Evolutionary conservation across 805 yeast species (phyloP).

Genomic region (Maudiozyma bulderi): DNA sequence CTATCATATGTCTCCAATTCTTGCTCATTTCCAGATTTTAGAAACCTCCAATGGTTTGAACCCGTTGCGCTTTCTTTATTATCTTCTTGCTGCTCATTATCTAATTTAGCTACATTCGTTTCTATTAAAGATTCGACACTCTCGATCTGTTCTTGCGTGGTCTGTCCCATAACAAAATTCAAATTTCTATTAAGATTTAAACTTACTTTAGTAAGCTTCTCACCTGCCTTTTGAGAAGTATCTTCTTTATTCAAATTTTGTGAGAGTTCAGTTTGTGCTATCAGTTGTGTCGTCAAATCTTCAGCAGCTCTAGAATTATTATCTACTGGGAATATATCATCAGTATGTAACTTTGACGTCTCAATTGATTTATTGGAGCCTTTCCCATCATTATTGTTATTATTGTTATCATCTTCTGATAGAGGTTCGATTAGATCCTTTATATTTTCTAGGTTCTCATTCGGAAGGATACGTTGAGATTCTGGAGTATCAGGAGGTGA

Average conservation of each 20-base stretch:
- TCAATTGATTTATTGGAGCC: too few species aligned
- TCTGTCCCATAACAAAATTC: slow-evolving; percentile 2
- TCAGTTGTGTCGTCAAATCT: not conserved
- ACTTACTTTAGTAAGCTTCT: not conserved
- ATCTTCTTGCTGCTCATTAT: slow-evolving; percentile 7
- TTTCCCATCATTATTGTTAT: too few species aligned
- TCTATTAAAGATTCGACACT: not conserved
- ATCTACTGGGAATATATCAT: not conserved
- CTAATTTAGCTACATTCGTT: not conserved
- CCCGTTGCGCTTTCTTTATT: slow-evolving; percentile 12
- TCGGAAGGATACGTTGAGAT: slow-evolving; percentile 4
- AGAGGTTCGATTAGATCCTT: not conserved
- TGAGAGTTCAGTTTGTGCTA: not conserved
- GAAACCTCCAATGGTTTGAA: slow-evolving; percentile 11
- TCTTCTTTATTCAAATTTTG: not conserved
- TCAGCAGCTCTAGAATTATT: not conserved
- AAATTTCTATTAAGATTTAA: not conserved
- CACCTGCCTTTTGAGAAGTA: not conserved
- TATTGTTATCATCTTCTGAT: not conserved
- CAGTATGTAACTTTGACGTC: too few species aligned
- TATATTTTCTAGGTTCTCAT: not conserved
- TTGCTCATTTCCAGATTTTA: slow-evolving; percentile 4
- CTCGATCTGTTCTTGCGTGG: not conserved
- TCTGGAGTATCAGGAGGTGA: slow-evolving; percentile 9
- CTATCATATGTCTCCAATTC: slow-evolving; percentile 7